Base-by-base conservation (phyloP, 2,329 filamentous ascomycete species). In the Talaromyces atroroseus region DNA sequence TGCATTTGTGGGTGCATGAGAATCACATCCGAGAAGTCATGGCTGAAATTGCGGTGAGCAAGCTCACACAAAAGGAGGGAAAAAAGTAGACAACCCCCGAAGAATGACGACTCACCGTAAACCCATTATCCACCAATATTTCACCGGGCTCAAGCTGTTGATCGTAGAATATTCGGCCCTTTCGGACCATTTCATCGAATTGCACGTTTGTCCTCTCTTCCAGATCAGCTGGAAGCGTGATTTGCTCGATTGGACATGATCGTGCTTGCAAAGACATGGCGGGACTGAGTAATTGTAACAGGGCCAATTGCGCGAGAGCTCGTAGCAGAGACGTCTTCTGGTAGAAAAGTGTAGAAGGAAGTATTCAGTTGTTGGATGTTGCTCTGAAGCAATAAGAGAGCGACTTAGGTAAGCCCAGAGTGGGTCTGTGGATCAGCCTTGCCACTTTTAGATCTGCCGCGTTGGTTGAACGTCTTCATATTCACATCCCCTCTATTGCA, bases 151-250 rank as follows among this genome's bases (percentile, higher is more conserved):
- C 58, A 5, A 58, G 62, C 32, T 56, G 57, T 24, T 60, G 54
- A 38, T 63, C 62, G 45, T 63, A 65, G 29, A 63, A 62, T 16
- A 65, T 57, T 23, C 62, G 56, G 32, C 61, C 60, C 23, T 52
- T 59, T 24, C 52, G 24, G 32, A 64, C 62, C 49, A 62, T 54
- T 5, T 62, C 56, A 47, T 66, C 64, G 54, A 66, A 66, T 53
- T 58, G 60, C 2, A 40, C 52, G 24, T 60, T 50, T 16, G 58
- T 61, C 23, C 26, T 49, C 12, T 48, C 10, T 60, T 73, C 49
- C 61, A 74, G 57, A 61, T 74, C 61, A 51, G 61, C 23, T 58
- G 67, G 42, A 44, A 59, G 57, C 24, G 46, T 24, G 23, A 56
- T 55, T 20, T 58, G 52, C 26, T 58, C 52, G 34, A 49, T 34